Conservation (phyloP, 495 filamentous ascomycete genomes). For the Penicillium antarcticum region DNA sequence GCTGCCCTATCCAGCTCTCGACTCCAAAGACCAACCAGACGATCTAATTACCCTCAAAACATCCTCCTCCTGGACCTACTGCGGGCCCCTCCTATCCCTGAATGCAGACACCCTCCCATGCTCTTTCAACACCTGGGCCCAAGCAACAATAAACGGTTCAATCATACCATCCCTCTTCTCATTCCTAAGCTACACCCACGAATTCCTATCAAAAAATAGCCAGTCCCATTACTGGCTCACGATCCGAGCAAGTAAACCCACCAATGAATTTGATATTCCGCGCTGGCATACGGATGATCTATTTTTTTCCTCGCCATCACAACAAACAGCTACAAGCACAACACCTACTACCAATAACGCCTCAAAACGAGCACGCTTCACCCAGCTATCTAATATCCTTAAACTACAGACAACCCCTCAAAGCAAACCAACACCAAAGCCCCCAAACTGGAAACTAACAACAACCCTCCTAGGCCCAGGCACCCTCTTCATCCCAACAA, state of each 20-base stretch:
- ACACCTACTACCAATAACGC: not conserved
- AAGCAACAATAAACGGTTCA: conserved; percentile 17
- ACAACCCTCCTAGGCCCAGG: conserved; percentile 26
- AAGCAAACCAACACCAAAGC: not conserved
- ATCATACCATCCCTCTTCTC: conserved; percentile 13
- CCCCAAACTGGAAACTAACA: conserved; percentile 26
- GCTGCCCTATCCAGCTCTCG: not conserved
- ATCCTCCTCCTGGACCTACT: conserved; percentile 25
- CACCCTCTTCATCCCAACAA: conserved; percentile 18
- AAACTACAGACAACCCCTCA: not conserved
- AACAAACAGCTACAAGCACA: not conserved
- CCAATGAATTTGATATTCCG: conserved; percentile 17
- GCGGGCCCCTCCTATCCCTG: conserved; percentile 20
- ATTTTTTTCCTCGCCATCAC: conserved; percentile 14
- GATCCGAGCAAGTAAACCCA: conserved; percentile 14
- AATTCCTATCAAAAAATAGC: conserved; percentile 15
- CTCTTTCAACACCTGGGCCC: conserved; percentile 23
- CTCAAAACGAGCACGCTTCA: not conserved
- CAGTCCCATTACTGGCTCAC: conserved; percentile 25
- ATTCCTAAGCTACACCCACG: conserved; percentile 19
- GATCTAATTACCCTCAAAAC: conserved; percentile 13
- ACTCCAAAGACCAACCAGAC: not conserved
- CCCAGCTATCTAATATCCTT: not conserved
- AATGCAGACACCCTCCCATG: conserved; percentile 11
- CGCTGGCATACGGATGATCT: conserved; percentile 28